Conservation (phyloP, 2,329 filamentous ascomycete species). For the Venturia pyrina region DNA sequence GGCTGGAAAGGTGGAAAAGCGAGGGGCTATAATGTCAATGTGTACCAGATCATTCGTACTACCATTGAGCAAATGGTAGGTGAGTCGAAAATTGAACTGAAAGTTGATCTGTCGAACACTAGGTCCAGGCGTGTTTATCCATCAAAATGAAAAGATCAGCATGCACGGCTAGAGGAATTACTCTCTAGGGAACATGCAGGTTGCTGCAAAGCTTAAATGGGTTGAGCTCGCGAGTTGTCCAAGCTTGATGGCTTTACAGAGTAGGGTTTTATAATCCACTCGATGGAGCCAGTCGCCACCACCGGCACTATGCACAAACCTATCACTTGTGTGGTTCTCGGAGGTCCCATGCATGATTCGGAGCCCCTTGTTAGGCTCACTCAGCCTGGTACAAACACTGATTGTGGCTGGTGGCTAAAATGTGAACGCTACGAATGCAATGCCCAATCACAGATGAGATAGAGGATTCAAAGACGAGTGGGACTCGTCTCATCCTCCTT, state of each 20-base stretch:
- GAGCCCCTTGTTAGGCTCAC: no score
- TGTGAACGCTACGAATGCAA: no score
- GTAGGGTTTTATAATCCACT: not conserved
- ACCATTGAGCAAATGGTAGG: not conserved
- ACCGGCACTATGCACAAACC: no score
- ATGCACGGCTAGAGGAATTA: not conserved
- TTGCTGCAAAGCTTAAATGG: not conserved
- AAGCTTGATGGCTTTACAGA: not conserved
- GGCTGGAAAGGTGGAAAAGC: not conserved
- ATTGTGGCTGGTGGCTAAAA: no score
- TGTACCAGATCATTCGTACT: not conserved
- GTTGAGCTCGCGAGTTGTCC: not conserved
- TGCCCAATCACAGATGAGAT: no score
- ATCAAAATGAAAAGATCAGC: not conserved
- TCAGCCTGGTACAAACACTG: no score
- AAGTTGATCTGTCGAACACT: not conserved
- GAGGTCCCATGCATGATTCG: no score
- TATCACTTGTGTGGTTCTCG: no score
- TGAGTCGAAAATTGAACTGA: not conserved
- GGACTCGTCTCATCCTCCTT: no score
- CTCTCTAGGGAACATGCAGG: no score
- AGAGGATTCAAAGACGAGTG: no score
- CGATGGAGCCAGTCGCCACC: not conserved
- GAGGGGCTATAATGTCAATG: not conserved
- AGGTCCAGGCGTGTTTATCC: not conserved